Evolutionary conservation across 192 early-diverging fungal species (phyloP), one percentile per base, ranked within the genome.

Genomic region (Gaertneriomyces sp.): DNA sequence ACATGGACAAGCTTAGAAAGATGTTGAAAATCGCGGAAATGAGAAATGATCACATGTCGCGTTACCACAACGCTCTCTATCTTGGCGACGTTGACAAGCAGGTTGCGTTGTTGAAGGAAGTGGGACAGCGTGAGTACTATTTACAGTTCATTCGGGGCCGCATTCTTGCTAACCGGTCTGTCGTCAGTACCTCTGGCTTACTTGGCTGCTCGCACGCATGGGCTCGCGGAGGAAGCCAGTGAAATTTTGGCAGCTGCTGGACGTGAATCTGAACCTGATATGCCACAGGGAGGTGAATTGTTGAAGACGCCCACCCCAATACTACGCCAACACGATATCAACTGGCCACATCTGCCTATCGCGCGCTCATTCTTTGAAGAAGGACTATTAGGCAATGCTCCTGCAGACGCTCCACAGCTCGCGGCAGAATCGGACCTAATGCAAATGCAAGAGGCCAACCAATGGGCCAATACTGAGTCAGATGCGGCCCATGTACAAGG

Each of bases 11-110:
- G 76, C 76, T 98, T 56, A 82, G 76, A 60, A 94, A 93, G 79
- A 96, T 98, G 95, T 81, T 93, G 58, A 93, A 93, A 77, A 96
- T 98, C 71, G 88, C 95, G 1, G 87, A 93, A 68, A 81, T 88
- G 47, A 83, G 91, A 39, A 86, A 88, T 39, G 90, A 97, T 70
- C 65, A 79, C 56, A 91, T 94, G 90, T 88, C 92, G 40, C 89
- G 93, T 38, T 93, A 93, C 75, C 95, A 99, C 66, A 93, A 96
- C 67, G 83, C 95, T 5, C 72, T 96, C 11, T 94, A 90, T 62
- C 74, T 96, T 12, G 95, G 94, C 45, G 91, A 98, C 70, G 83
- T 94, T 40, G 91, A 94, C 58, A 94, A 97, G 60, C 95, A 96
- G 43, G 73, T 98, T 43, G 79, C 81, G 11, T 67, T 94, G 19